A percentile compares a stretch with the other conserved stretches of the same genome.
These are phyloP conservation scores for Macrocystidia cucumis DNA, from an alignment of 1,284 basidiomycete species.

Conservation along the genomic window DNA sequence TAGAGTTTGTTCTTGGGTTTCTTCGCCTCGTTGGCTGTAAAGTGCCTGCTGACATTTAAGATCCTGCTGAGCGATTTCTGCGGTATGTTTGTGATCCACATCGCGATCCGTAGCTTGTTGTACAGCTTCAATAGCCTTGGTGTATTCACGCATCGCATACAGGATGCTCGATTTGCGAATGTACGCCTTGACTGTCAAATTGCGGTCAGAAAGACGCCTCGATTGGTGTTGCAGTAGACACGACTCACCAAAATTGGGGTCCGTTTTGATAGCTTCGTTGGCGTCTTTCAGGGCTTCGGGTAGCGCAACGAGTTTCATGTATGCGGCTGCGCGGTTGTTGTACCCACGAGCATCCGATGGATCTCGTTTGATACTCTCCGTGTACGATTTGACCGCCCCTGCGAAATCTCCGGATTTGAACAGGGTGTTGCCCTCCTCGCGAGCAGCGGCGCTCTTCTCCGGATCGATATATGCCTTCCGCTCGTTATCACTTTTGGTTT, in stretches of 20 bases:
- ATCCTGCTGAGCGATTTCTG: conserved; percentile 78
- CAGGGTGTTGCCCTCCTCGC: conserved; percentile 87
- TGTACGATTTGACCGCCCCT: conserved; percentile 88
- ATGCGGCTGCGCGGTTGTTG: conserved; percentile 96
- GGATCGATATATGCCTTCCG: conserved; percentile 88
- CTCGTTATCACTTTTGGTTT: conserved; percentile 71
- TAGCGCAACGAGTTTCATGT: conserved; percentile 90
- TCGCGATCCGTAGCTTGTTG: conserved; percentile 76
- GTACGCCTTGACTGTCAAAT: conserved; percentile 78
- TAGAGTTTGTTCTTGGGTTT: conserved; percentile 91
- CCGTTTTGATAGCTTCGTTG: conserved; percentile 89
- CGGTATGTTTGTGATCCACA: conserved; percentile 67
- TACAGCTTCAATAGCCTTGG: conserved; percentile 76
- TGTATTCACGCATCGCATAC: conserved; percentile 88
- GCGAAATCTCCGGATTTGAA: conserved; percentile 94
- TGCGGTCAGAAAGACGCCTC: conserved; percentile 6
- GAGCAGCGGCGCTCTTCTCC: conserved; percentile 74
- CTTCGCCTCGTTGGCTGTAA: conserved; percentile 75
- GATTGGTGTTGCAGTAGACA: too few relatives aligned
- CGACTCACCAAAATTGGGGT: conserved; percentile 78
- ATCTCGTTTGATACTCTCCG: conserved; percentile 95
- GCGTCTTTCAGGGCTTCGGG: conserved; percentile 97
- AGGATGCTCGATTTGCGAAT: conserved; percentile 90
- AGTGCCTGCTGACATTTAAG: conserved; percentile 79
- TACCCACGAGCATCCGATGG: conserved; percentile 89